Evolutionary conservation across 805 yeast genomes (phyloP), one percentile per base, ranked within the genome.

Genomic region (Saccharomycopsis schoenii): DNA sequence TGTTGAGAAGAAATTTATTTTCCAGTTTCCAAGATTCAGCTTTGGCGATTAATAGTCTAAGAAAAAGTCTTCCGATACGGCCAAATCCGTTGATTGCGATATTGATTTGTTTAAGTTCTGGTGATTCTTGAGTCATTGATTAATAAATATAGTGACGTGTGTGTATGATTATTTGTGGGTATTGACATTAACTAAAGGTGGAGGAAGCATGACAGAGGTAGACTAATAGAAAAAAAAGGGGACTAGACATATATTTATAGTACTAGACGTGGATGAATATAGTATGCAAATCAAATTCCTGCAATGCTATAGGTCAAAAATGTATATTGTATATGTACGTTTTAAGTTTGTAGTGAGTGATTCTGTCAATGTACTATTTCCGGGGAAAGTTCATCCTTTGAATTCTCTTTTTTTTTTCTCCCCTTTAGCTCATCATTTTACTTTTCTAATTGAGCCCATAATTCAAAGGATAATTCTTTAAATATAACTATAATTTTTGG

Each of bases 1-100:
- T 86, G 70, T 87, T 82, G 71, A 90, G 85, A 77, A 86, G 91
- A 62, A 79, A 74, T 70, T 86, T 81, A 71, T 89, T 85, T 76
- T 86, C 91, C 62, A 79, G 75, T 83, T 89, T 83, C 65, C 74
- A 67, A n/a, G 29, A 6, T 41, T 61, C 58, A 19, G 52, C 56
- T 39, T 58, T 61, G 41, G 50, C 59, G 21, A 61, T 29, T 15
- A 57, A 34, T 36, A 63, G 41, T 51, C 66, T 34, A 60, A 70
- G 62, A 54, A 70, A 72, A 64, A 70, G 68, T 65, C 73, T 70
- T 37, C 73, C 73, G 59, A 70, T 70, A 63, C 73, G 66, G 64
- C 73, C 73, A 68, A 70, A 70, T 58, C 73, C 73, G 68, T 70
- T 70, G 56, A 70, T 70, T 63, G 72, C 73, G 64, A 70, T 66